Conservation (phyloP, 2,329 filamentous ascomycete species). For the Aureobasidium sp. region DNA sequence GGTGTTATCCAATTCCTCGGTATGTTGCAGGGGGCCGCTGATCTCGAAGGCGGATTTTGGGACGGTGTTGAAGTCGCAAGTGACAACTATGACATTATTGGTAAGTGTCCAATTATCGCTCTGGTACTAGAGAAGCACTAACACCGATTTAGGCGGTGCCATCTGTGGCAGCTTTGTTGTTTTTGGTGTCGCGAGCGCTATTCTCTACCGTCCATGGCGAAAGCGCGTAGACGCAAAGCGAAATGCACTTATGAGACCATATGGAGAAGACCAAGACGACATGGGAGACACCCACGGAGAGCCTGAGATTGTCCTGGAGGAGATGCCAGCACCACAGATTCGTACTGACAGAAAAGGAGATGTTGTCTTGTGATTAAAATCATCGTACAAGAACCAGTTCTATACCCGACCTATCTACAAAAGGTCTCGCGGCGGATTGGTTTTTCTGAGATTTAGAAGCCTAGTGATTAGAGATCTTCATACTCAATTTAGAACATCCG, state of each 20-base stretch:
- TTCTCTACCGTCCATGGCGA: conserved; percentile 75
- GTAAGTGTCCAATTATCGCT: conserved; percentile 25
- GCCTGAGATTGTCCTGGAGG: neutral
- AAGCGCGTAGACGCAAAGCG: conserved; percentile 40
- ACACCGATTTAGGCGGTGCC: conserved; percentile 41
- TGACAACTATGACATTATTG: conserved; percentile 78
- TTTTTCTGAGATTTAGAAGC: too few relatives aligned
- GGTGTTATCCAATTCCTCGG: conserved; percentile 77
- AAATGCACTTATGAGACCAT: neutral
- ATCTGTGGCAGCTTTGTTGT: conserved; percentile 82
- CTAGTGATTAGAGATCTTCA: too few relatives aligned
- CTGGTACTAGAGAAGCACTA: neutral
- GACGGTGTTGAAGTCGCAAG: conserved; percentile 68
- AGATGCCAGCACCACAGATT: neutral
- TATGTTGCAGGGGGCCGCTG: conserved; percentile 65
- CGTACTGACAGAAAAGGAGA: neutral
- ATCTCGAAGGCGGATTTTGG: conserved; percentile 76
- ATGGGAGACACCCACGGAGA: neutral
- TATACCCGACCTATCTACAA: too few relatives aligned
- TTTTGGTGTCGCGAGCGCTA: conserved; percentile 62
- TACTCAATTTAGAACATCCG: conserved; percentile 17
- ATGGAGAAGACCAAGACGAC: conserved; percentile 8
- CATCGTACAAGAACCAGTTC: neutral
- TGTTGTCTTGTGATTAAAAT: neutral
- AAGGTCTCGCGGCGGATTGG: neutral